Conservation (phyloP, 352 stramenopile genomes). For the Phytophthora pistaciae region DNA sequence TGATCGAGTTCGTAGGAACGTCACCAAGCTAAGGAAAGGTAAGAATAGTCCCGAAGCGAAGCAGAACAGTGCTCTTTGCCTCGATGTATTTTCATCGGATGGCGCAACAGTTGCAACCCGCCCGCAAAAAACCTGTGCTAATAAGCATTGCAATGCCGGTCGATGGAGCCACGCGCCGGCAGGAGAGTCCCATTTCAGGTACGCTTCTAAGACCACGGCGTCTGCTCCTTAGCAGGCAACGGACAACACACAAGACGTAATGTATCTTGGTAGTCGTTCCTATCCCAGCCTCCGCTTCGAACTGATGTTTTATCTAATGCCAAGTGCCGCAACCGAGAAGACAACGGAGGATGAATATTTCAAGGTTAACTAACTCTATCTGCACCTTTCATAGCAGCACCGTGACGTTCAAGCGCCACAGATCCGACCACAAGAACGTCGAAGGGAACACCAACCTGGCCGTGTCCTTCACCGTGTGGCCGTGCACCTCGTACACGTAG, state of each 20-base stretch:
- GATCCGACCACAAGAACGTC: slow-evolving; percentile 19
- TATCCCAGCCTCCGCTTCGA: too few species aligned
- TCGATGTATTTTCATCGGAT: neutral
- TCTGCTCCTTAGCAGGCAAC: too few species aligned
- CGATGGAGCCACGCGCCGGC: too few species aligned
- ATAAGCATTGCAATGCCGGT: too few species aligned
- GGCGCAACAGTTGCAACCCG: neutral
- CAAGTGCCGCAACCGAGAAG: too few species aligned
- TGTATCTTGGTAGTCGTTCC: too few species aligned
- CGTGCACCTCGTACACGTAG: slow-evolving; percentile 46
- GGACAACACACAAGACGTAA: too few species aligned
- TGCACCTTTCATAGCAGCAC: slow-evolving; percentile 25
- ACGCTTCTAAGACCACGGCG: too few species aligned
- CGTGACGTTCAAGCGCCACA: slow-evolving; percentile 27
- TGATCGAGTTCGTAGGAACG: neutral
- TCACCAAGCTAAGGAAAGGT: neutral
- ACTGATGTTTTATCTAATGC: too few species aligned
- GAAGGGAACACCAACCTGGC: slow-evolving; percentile 39
- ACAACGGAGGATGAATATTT: too few species aligned
- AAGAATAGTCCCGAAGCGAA: neutral
- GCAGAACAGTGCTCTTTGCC: neutral
- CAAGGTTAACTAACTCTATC: neutral
- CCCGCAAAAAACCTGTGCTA: too few species aligned
- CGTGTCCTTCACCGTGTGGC: slow-evolving; percentile 38
- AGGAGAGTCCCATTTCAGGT: too few species aligned